Conservation (phyloP, 345 rosid species). For the Kernera saxatilis region DNA sequence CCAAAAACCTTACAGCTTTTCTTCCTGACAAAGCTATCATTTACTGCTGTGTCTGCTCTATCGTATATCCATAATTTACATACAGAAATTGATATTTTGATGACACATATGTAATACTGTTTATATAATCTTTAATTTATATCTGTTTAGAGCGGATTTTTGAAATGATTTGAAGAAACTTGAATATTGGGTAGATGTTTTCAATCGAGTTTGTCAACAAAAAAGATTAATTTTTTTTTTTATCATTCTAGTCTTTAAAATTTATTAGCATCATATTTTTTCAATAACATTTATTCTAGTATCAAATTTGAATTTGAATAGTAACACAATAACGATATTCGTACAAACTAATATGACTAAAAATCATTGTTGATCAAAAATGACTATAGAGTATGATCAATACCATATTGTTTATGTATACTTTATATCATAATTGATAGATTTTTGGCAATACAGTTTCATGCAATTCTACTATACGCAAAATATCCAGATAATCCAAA, state of each 20-base stretch:
- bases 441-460: too few relatives aligned
- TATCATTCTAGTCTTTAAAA: not conserved
- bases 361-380: too few relatives aligned
- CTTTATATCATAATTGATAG: not conserved
- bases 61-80: not conserved
- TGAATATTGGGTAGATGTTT: not conserved
- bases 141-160: not conserved
- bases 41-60: not conserved
- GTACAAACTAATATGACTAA: too few relatives aligned
- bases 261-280: not conserved
- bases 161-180: not conserved
- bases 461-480: not conserved
- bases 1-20: slow-evolving; percentile 16
- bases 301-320: too few relatives aligned
- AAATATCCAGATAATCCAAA: not conserved
- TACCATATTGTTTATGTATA: not conserved
- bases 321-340: too few relatives aligned
- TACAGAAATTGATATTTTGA: not conserved
- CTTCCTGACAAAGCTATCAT: slow-evolving; percentile 20
- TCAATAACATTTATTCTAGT: too few relatives aligned
- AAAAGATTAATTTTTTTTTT: not conserved
- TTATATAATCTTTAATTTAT: too few relatives aligned
- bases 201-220: not conserved
- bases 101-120: not conserved
- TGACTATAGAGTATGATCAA: too few relatives aligned